A percentile compares a stretch with the other conserved stretches of the same genome.
These are phyloP conservation scores for Fusarium concolor DNA, from an alignment of 2,329 filamentous ascomycete genomes.

Conservation along the genomic window DNA sequence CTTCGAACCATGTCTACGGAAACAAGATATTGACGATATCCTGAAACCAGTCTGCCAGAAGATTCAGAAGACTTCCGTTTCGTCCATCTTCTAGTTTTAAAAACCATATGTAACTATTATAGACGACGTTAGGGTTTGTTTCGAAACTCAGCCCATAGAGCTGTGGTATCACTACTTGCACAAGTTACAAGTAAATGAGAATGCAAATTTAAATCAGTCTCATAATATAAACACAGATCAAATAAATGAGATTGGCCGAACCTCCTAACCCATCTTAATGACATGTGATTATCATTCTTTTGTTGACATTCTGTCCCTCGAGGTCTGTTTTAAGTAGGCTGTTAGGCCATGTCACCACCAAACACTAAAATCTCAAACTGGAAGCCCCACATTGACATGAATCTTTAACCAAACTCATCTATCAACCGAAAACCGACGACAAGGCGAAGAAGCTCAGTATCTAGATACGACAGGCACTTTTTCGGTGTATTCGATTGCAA, in stretches of 20 bases:
- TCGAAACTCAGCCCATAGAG: background rate
- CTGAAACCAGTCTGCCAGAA: background rate
- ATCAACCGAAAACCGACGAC: conserved; percentile 13
- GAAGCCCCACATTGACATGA: conserved; percentile 45
- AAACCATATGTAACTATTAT: background rate
- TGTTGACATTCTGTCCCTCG: background rate
- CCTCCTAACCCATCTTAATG: background rate
- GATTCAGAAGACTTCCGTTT: background rate
- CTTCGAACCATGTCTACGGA: background rate
- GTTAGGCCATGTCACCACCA: conserved; percentile 3
- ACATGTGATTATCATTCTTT: background rate
- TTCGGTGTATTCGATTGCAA: background rate
- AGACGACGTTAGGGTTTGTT: conserved; percentile 7
- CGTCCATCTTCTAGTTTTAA: background rate
- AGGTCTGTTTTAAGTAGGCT: background rate
- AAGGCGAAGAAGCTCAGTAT: conserved; percentile 6
- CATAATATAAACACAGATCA: background rate
- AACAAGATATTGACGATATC: background rate
- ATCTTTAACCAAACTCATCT: conserved; percentile 42
- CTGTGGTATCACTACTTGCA: background rate
- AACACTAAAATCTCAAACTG: conserved; percentile 46
- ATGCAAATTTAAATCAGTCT: background rate
- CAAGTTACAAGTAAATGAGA: background rate
- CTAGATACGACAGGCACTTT: background rate
- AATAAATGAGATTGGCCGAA: background rate